Evolutionary conservation across 2,329 filamentous ascomycete species (phyloP).

Genomic region (Ophiocordyceps australis): DNA sequence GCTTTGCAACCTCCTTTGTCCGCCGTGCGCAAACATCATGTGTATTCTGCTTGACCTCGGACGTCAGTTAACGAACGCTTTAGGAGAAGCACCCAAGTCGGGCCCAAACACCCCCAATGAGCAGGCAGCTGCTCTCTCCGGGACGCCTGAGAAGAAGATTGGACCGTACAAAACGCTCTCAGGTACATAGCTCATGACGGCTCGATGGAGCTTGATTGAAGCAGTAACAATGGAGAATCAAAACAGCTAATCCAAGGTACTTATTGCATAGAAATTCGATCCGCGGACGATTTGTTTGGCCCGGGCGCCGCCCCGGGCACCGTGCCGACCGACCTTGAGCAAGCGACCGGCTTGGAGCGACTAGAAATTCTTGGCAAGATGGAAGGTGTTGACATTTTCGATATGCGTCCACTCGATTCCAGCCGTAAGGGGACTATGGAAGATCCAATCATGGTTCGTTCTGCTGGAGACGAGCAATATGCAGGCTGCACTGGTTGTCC

Average conservation of each 20-base stretch:
- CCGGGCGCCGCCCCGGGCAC: slow-evolving; percentile 69
- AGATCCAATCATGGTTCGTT: slow-evolving; percentile 78
- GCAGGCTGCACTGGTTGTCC: slow-evolving; percentile 90
- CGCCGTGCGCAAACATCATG: slow-evolving; percentile 30
- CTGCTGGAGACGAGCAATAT: slow-evolving; percentile 91
- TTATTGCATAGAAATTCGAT: slow-evolving; percentile 53
- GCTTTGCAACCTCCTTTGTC: slow-evolving; percentile 39
- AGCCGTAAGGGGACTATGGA: slow-evolving; percentile 82
- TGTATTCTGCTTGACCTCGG: slow-evolving; percentile 3
- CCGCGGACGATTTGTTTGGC: slow-evolving; percentile 63
- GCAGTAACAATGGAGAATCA: too few relatives aligned
- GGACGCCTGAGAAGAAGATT: slow-evolving; percentile 24
- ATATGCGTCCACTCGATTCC: slow-evolving; percentile 91
- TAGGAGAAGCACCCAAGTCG: slow-evolving; percentile 19
- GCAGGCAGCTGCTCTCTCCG: slow-evolving; percentile 17
- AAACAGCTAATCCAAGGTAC: too few relatives aligned
- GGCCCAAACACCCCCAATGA: slow-evolving; percentile 13
- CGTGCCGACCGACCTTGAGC: slow-evolving; percentile 85
- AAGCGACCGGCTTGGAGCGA: slow-evolving; percentile 94
- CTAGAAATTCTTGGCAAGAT: slow-evolving; percentile 98
- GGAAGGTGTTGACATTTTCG: slow-evolving; percentile 94
- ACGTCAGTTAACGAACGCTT: slow-evolving; percentile 1
- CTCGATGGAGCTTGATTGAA: too few relatives aligned
- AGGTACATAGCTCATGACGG: slow-evolving; percentile 26
- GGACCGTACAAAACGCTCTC: slow-evolving; percentile 24